A percentile compares a stretch with the other conserved stretches of the same genome.
These are phyloP conservation scores for Pseudoperonospora humuli DNA, from an alignment of 352 stramenopile genomes.

Conservation along the genomic window DNA sequence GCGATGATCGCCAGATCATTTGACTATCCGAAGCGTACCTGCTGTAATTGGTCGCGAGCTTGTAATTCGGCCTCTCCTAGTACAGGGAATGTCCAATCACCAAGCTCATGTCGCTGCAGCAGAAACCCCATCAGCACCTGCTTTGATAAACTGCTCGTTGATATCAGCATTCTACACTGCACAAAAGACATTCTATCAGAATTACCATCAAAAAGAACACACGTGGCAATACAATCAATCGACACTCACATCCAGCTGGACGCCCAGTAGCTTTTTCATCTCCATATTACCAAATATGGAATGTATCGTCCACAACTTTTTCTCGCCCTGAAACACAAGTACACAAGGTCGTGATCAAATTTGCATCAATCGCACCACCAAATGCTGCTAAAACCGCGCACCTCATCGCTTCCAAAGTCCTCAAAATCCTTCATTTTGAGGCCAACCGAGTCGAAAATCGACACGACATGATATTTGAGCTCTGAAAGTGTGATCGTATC, in stretches of 20 bases:
- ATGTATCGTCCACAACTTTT: too few species aligned
- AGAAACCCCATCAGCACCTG: too few species aligned
- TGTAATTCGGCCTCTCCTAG: constrained; percentile 33
- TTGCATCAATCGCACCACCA: background rate
- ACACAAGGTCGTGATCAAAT: too few species aligned
- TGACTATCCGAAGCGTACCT: constrained; percentile 24
- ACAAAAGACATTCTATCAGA: background rate
- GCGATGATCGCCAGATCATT: too few species aligned
- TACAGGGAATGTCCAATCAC: too few species aligned
- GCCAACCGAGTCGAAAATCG: constrained; percentile 27
- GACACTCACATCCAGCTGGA: constrained; percentile 40
- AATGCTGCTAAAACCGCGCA: constrained; percentile 4
- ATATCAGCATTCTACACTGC: constrained; percentile 45
- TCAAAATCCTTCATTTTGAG: constrained; percentile 10
- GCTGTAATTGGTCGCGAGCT: constrained; percentile 21
- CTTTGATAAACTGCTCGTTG: constrained; percentile 31
- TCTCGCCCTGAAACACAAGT: constrained; percentile 8
- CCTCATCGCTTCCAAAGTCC: constrained; percentile 29
- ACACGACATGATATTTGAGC: too few species aligned
- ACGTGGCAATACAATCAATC: background rate
- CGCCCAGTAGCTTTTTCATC: constrained; percentile 31
- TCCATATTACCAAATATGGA: too few species aligned
- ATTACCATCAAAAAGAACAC: background rate
- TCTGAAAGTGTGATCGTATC: too few species aligned
- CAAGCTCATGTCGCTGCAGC: too few species aligned